Base-by-base conservation (phyloP, 805 yeast genomes). In the Naumovozyma baii region DNA sequence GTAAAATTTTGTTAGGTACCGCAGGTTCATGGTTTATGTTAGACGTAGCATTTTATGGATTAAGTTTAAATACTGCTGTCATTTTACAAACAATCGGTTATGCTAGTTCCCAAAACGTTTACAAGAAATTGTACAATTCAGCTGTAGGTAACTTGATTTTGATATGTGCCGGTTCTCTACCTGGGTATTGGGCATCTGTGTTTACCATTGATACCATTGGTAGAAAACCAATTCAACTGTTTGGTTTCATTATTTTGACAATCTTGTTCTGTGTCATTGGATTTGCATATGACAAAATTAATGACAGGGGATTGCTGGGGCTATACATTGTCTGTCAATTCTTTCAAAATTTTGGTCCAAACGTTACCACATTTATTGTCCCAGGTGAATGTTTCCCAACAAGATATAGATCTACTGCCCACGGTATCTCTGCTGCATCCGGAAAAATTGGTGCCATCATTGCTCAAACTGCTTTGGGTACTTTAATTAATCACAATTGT, bases 331-430 rank as follows among this genome's bases (percentile, higher is more conserved):
- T 86, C 44, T 76, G 80, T 44, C 95, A 86, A 68, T 83, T 86
- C 62, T 86, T 86, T 80, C 78, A 80, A 64, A 86, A 86, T 65
- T 86, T 84, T 55, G 95, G 95, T 60, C 95, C 96, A 62, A 86
- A 86, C 72, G 78, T 87, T 45, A 87, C 95, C 36, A 86, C 95
- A 39, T 86, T 86, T 61, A 77, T 86, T 55, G 73, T 83, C 59
- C 95, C 95, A 36, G 95, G 94, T 67, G 96, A 86, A 70, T 69
- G 77, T 61, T 87, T 70, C 81, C 96, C 95, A 62, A 86, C 96
- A 41, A 80, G 95, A 73, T 86, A 85, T 69, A 82, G 95, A 79
- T 85, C 95, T 18, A 78, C 94, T 51, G 95, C 95, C 36, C 96
- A 86, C 56, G 96, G 96, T 73, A 73, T 86, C 47, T 85, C 94